These are phyloP conservation scores for Begonia fuchsioides DNA, from an alignment of 306 rosid species.

Conservation along the genomic window DNA sequence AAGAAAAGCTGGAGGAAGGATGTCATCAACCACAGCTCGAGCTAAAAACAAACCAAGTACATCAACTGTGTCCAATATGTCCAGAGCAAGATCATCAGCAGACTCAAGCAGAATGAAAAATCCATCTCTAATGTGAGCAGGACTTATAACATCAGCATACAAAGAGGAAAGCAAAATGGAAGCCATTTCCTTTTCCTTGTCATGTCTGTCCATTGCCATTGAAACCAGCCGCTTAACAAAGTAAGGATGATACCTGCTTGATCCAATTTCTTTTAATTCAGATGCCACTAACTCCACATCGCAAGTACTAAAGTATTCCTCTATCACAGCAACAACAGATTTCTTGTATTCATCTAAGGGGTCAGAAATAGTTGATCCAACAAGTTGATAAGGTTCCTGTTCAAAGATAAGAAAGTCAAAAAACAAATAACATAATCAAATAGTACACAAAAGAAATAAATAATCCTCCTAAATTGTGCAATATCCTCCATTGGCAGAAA, in stretches of 20 bases:
- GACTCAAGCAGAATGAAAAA: conserved; percentile 88
- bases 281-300: conserved; percentile 79
- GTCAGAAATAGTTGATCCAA: conserved; percentile 60
- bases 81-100: conserved; percentile 94
- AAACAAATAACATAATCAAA: no score
- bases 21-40: conserved; percentile 98
- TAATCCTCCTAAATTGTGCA: neutral
- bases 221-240: conserved; percentile 85
- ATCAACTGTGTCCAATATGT: conserved; percentile 86
- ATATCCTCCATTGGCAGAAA: neutral
- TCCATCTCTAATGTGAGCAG: conserved; percentile 84
- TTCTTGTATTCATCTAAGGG: conserved; percentile 93
- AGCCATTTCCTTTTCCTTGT: conserved; percentile 98
- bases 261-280: conserved; percentile 82
- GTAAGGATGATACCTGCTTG: conserved; percentile 80
- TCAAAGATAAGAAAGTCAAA: conserved; percentile 2
- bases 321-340: conserved; percentile 63
- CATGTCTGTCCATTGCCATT: conserved; percentile 94
- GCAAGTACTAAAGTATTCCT: conserved; percentile 81
- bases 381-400: conserved; percentile 94
- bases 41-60: conserved; percentile 87
- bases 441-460: neutral
- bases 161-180: conserved; percentile 86
- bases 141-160: conserved; percentile 90
- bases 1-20: conserved; percentile 87